Evolutionary conservation across 208 protist species (phyloP).

Genomic region (Borovskyia barvae): DNA sequence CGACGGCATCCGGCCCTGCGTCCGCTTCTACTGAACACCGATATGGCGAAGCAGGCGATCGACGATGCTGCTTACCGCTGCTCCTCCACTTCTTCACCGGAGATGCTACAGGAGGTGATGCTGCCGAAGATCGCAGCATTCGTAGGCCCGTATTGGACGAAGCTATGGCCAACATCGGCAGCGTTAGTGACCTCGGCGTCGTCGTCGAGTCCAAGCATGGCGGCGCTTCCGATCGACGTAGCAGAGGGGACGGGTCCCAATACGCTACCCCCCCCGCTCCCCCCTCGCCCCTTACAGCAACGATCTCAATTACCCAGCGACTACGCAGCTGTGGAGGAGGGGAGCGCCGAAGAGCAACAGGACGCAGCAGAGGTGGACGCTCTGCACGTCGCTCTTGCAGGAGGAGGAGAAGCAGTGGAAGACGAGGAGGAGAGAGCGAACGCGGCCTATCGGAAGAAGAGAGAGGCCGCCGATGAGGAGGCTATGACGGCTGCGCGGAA

Average conservation of each 20-base stretch:
- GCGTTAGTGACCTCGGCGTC: no score
- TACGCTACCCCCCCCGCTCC: no score
- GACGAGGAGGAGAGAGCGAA: not conserved
- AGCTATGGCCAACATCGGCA: no score
- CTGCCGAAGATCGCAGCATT: no score
- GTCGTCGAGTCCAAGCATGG: no score
- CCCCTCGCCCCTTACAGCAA: no score
- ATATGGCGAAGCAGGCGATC: not conserved
- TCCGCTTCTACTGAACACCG: not conserved
- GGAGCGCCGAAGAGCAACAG: not conserved
- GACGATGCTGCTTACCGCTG: not conserved
- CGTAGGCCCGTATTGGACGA: no score
- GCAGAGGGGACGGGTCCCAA: no score
- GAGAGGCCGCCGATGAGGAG: not conserved
- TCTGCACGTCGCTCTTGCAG: not conserved
- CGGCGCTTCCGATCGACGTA: no score
- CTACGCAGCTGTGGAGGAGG: no score
- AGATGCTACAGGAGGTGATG: not conserved
- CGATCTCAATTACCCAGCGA: no score
- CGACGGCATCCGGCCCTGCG: constrained; percentile 29
- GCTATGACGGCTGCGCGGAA: constrained; percentile 2
- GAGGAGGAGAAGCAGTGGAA: not conserved
- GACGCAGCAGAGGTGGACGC: not conserved
- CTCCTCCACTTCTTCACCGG: not conserved
- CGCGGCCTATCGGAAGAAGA: constrained; percentile 6